phyloP scores from a whole-genome alignment of 164 flowering plant genomes.

The Protea cynaroides region DNA sequence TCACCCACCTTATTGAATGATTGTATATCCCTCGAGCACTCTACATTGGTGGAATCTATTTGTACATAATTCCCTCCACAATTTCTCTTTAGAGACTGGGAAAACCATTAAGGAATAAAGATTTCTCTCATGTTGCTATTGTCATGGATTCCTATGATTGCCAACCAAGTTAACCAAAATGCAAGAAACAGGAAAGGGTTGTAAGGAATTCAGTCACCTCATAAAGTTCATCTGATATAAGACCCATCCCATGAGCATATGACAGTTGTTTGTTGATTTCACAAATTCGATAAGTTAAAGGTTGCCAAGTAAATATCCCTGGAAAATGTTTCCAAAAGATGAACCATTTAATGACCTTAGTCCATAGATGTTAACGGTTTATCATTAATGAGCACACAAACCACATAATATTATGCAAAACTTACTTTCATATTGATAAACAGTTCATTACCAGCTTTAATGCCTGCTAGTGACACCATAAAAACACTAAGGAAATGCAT shows the following conservation, averaged over 20 bases:
- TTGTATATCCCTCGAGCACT: slow-evolving; percentile 19
- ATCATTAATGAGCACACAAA: no score
- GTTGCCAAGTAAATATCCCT: slow-evolving; percentile 53
- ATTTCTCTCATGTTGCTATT: no score
- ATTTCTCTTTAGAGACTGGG: slow-evolving; percentile 21
- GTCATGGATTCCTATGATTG: no score
- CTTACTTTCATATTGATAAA: background rate
- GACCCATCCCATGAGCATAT: slow-evolving; percentile 37
- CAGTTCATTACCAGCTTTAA: background rate
- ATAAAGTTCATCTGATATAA: slow-evolving; percentile 45
- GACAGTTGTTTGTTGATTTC: slow-evolving; percentile 22
- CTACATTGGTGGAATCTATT: slow-evolving; percentile 9
- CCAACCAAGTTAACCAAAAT: no score
- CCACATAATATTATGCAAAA: background rate
- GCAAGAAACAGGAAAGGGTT: background rate
- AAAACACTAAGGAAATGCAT: no score
- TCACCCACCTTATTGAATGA: slow-evolving; percentile 14
- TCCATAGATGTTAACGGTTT: no score
- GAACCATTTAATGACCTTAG: no score
- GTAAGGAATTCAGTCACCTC: slow-evolving; percentile 25
- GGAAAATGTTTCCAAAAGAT: background rate
- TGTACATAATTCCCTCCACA: slow-evolving; percentile 31
- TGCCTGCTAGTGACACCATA: background rate
- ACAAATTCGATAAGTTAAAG: slow-evolving; percentile 20
- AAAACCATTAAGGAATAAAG: background rate